Evolutionary conservation across 306 rosid species (phyloP).

Genomic region (Citrullus amarus): DNA sequence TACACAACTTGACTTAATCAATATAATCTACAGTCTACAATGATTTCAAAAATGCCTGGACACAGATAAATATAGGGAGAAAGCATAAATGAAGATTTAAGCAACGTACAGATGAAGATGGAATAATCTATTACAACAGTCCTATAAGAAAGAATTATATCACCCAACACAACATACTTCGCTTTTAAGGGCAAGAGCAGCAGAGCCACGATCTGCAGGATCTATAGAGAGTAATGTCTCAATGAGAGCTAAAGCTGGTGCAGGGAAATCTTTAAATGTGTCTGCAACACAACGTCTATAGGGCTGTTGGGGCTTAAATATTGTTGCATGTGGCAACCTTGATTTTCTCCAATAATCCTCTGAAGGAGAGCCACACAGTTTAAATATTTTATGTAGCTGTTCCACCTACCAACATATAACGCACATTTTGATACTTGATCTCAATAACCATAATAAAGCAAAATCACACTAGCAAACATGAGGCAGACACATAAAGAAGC

Average conservation of each 20-base stretch:
- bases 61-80: background rate
- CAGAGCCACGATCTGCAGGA: constrained; percentile 86
- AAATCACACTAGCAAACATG: background rate
- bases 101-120: background rate
- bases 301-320: constrained; percentile 91
- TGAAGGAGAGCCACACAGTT: constrained; percentile 88
- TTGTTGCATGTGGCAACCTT: constrained; percentile 90
- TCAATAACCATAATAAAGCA: constrained; percentile 3
- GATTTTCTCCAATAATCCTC: constrained; percentile 95
- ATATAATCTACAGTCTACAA: background rate
- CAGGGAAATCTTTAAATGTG: constrained; percentile 80
- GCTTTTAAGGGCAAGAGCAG: constrained; percentile 61
- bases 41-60: background rate
- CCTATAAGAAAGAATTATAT: background rate
- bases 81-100: background rate
- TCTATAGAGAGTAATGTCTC: constrained; percentile 72
- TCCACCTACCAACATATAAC: constrained; percentile 56
- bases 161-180: constrained; percentile 37
- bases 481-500: background rate
- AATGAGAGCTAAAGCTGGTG: constrained; percentile 63
- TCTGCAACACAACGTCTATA: constrained; percentile 73
- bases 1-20: background rate
- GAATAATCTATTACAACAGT: background rate
- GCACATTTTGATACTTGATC: constrained; percentile 8
- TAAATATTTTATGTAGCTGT: constrained; percentile 84